phyloP scores from a whole-genome alignment of 1,139 yeast genomes.

The Kodamaea sp. region DNA sequence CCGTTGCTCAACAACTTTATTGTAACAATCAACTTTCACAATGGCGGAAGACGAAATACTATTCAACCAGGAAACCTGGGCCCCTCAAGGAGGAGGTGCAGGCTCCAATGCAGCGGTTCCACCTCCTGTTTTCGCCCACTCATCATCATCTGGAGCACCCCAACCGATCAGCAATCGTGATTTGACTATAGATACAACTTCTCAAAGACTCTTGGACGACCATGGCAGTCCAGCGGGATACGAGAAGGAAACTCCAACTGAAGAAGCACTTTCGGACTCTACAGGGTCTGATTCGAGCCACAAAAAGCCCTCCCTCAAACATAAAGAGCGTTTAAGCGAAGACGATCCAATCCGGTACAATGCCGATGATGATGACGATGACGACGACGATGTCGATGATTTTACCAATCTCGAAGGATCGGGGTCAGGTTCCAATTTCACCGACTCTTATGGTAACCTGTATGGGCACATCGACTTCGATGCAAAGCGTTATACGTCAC shows the following conservation, averaged over 20 bases:
- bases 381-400: constrained; percentile 1
- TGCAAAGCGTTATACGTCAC: constrained; percentile 34
- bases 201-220: background rate
- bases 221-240: background rate
- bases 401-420: background rate
- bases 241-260: background rate
- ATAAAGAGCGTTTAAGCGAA: constrained; percentile 6
- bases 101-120: background rate
- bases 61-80: constrained; percentile 2
- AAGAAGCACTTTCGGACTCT: background rate
- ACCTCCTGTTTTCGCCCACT: background rate
- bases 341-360: constrained; percentile 7
- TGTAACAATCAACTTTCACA: too few species aligned
- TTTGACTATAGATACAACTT: constrained; percentile 2
- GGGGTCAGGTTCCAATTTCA: constrained; percentile 17
- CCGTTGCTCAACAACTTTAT: too few species aligned
- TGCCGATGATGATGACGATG: constrained; percentile 4
- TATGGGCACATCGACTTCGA: constrained; percentile 44
- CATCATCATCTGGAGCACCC: background rate
- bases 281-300: constrained; percentile 8
- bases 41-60: constrained; percentile 7
- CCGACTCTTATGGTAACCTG: constrained; percentile 37
- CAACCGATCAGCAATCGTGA: constrained; percentile 7
- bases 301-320: constrained; percentile 3
- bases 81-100: background rate